These are phyloP conservation scores for Linnemannia schmuckeri DNA, from an alignment of 192 early-diverging fungal genomes.

Conservation along the genomic window DNA sequence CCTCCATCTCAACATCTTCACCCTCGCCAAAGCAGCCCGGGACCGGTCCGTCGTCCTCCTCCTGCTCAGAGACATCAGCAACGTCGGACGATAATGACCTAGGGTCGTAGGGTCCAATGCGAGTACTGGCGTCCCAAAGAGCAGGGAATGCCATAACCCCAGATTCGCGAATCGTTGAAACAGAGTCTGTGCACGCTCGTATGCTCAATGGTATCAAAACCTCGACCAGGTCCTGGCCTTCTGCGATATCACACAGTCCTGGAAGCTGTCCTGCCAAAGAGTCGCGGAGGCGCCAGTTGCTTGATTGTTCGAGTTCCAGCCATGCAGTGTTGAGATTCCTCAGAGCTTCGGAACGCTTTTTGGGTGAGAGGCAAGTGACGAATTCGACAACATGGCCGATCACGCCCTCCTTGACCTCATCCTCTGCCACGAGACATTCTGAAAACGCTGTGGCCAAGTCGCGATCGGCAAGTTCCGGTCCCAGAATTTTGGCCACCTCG, in stretches of 20 bases:
- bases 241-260: conserved; percentile 73
- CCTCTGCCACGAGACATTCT: conserved; percentile 63
- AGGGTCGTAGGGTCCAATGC: conserved; percentile 25
- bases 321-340: conserved; percentile 77
- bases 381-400: conserved; percentile 78
- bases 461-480: conserved; percentile 66
- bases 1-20: conserved; percentile 50
- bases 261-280: conserved; percentile 80
- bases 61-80: not conserved
- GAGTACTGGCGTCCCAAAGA: conserved; percentile 34
- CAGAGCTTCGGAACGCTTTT: conserved; percentile 74
- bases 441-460: conserved; percentile 68
- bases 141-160: conserved; percentile 57
- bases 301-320: conserved; percentile 69
- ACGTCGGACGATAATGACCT: not conserved
- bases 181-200: conserved; percentile 63
- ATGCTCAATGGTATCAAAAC: conserved; percentile 78
- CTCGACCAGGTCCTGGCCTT: conserved; percentile 70
- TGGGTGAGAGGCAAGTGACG: conserved; percentile 71
- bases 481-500: conserved; percentile 70
- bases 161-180: conserved; percentile 68
- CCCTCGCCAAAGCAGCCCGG: conserved; percentile 42
- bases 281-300: conserved; percentile 82
- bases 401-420: conserved; percentile 80
- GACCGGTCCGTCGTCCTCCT: conserved; percentile 10